phyloP scores from a whole-genome alignment of 2,329 filamentous ascomycete species.

The Xylaria sp. region DNA sequence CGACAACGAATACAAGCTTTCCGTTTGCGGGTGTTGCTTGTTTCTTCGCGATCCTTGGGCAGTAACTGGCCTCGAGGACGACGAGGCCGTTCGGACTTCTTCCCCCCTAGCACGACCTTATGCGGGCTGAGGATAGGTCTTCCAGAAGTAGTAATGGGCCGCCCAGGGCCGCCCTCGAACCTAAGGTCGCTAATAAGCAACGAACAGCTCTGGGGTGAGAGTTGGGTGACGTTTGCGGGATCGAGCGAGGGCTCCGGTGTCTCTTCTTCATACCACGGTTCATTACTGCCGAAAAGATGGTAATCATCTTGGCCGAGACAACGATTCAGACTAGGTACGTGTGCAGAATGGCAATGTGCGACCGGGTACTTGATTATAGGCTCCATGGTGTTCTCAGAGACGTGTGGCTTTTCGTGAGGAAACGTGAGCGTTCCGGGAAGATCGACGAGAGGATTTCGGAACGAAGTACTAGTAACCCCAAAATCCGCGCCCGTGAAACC shows the following conservation, averaged over 20 bases:
- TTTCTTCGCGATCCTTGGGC: conserved; percentile 38
- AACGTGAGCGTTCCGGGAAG: conserved; percentile 12
- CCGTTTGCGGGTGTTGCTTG: conserved; percentile 43
- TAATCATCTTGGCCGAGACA: conserved; percentile 10
- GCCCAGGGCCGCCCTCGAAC: neutral
- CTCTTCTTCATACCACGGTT: conserved; percentile 22
- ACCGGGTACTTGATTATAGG: conserved; percentile 3
- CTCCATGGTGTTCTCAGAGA: conserved; percentile 1
- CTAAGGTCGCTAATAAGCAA: neutral
- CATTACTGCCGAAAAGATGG: conserved; percentile 4
- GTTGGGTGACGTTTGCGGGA: conserved; percentile 1
- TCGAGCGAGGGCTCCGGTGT: conserved; percentile 4
- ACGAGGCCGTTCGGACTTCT: conserved; percentile 24
- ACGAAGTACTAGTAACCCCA: conserved; percentile 23
- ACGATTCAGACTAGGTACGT: conserved; percentile 1
- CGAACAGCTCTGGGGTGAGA: neutral
- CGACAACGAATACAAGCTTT: conserved; percentile 58
- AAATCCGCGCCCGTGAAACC: conserved; percentile 29
- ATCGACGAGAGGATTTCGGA: conserved; percentile 16
- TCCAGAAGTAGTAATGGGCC: neutral
- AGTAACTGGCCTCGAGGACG: conserved; percentile 34
- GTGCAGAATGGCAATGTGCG: conserved; percentile 18
- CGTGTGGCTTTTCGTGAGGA: conserved; percentile 13
- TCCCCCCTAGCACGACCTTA: conserved; percentile 2
- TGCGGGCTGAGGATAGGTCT: conserved; percentile 15